A percentile compares a stretch with the other conserved stretches of the same genome.
These are phyloP conservation scores for Dinochytrium kinnereticum DNA, from an alignment of 371 early-diverging fungal species.

Conservation along the genomic window DNA sequence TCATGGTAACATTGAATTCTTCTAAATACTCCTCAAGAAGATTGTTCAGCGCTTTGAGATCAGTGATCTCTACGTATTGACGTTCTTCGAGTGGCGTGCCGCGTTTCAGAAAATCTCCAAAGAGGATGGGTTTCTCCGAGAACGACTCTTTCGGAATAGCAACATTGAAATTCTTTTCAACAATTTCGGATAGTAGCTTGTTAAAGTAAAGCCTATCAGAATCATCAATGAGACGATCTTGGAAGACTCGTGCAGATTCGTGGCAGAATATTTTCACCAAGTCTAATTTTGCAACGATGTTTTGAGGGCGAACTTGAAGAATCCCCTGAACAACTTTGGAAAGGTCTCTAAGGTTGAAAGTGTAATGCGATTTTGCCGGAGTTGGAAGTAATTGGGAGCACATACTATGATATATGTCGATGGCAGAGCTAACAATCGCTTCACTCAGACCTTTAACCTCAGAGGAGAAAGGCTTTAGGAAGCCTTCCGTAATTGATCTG, in stretches of 20 bases:
- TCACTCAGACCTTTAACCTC: conserved; percentile 51
- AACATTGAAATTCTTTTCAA: conserved; percentile 57
- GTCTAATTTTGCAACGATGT: conserved; percentile 47
- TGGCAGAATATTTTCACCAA: conserved; percentile 58
- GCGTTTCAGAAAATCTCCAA: conserved; percentile 60
- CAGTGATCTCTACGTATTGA: conserved; percentile 55
- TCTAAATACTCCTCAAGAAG: conserved; percentile 62
- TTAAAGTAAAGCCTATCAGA: conserved; percentile 55
- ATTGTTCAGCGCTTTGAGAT: conserved; percentile 55
- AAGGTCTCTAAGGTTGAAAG: conserved; percentile 63
- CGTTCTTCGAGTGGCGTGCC: conserved; percentile 60
- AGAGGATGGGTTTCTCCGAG: conserved; percentile 52
- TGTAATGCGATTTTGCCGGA: conserved; percentile 66
- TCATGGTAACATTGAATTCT: conserved; percentile 61
- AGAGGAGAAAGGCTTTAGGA: conserved; percentile 52
- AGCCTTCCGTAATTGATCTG: conserved; percentile 61
- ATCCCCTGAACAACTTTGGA: conserved; percentile 61
- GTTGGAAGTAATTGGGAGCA: conserved; percentile 63
- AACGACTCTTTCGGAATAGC: conserved; percentile 49
- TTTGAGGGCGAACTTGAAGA: conserved; percentile 52
- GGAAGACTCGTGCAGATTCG: conserved; percentile 61
- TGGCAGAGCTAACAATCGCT: conserved; percentile 57
- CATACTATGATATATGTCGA: conserved; percentile 63
- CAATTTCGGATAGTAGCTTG: conserved; percentile 53
- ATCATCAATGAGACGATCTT: conserved; percentile 63